Base-by-base conservation (phyloP, 306 rosid genomes). In the Datisca glomerata region DNA sequence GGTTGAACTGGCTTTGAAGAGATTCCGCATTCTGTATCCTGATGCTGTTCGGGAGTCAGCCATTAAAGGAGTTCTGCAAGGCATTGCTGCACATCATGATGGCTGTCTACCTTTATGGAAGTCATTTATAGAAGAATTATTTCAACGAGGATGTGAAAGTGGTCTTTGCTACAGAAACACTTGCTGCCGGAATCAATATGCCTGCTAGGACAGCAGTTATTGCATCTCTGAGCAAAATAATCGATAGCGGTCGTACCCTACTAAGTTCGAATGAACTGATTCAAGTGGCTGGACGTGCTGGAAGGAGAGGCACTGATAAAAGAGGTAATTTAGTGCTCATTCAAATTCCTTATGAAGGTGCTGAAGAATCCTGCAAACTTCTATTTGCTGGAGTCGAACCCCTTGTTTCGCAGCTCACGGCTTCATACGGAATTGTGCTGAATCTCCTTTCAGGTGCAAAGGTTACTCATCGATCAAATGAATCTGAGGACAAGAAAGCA, bases 251-350 rank as follows among this genome's bases (percentile, higher is more conserved):
- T 13, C 93, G 80, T 23, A 49, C 47, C 47, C 75, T 53, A 10
- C 66, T 89, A 67, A 70, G 68, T 58, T 51, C 97, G 57, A 89
- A 89, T 36, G 97, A 89, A 61, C 74, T 89, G 60, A 84, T 89
- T 60, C 97, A 89, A 63, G 83, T 89, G 97, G 97, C 97, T 32
- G 97, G 94, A 53, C 97, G 93, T 54, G 97, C 97, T 63, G 97
- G 97, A 20, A 94, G 97, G 46, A 72, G 97, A 61, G 95, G 97
- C 64, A 89, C 54, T 63, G 94, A 89, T 68, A 58, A 77, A 45
- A 58, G 52, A 46, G 97, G 95, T 60, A 86, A 83, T 59, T 94
- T 80, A 28, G 93, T 89, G 61, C 74, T 89, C 56, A 45, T 83
- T 56, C 97, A 89, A 53, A 74, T 76, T 46, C 86, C 95, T 41